phyloP scores from a whole-genome alignment of 208 protist species.

The Acanthamoeba healyi region DNA sequence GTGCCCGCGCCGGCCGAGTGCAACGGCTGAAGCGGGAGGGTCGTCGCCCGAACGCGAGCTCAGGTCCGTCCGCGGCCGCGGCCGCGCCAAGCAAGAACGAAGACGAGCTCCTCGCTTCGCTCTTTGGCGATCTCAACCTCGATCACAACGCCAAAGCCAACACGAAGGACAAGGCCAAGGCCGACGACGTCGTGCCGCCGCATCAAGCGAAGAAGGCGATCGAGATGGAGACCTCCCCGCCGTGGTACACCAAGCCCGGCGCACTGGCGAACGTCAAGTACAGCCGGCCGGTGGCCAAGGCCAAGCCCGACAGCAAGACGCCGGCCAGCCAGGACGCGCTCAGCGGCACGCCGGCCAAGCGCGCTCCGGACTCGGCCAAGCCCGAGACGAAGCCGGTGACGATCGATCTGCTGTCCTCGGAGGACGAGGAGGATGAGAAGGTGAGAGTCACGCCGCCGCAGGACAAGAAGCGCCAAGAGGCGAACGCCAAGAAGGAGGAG shows the following conservation, averaged over 20 bases:
- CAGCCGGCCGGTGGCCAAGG: not conserved
- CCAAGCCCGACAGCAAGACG: not conserved
- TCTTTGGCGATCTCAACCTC: slow-evolving; percentile 39
- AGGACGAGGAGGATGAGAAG: not conserved
- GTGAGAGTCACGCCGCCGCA: not conserved
- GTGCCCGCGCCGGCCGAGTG: not conserved
- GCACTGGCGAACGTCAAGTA: not conserved
- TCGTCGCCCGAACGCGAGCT: not conserved
- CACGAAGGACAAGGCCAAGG: not conserved
- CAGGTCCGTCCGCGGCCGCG: not conserved
- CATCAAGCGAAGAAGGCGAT: not conserved
- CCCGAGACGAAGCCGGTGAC: not conserved
- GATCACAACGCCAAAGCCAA: not conserved
- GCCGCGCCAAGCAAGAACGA: not conserved
- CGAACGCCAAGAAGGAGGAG: not conserved
- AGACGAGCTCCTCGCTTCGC: not conserved
- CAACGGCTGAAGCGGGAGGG: not conserved
- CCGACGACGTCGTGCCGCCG: too few relatives aligned
- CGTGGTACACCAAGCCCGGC: not conserved
- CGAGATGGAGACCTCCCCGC: not conserved
- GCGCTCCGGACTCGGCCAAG: not conserved
- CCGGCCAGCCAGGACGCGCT: not conserved
- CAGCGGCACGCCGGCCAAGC: not conserved
- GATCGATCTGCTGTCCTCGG: not conserved
- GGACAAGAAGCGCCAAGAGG: not conserved